Conservation (phyloP, 768 basidiomycete genomes). For the Naganishia vishniacii region DNA sequence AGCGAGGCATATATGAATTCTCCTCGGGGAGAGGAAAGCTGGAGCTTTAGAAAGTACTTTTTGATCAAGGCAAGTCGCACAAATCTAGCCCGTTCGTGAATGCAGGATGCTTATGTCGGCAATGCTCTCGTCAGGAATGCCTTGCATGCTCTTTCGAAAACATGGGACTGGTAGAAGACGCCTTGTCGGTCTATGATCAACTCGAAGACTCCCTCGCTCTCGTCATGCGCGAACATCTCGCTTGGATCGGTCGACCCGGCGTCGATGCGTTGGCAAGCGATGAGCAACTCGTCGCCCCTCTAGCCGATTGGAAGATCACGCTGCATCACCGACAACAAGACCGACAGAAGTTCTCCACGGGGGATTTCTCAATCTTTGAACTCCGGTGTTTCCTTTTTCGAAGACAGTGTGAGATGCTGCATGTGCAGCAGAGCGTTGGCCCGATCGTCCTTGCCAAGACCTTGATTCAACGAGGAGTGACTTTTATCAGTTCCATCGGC, state of each 20-base stretch:
- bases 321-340: conserved; percentile 33
- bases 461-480: conserved; percentile 55
- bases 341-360: not conserved
- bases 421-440: not conserved
- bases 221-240: conserved; percentile 18
- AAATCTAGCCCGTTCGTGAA: not conserved
- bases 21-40: conserved; percentile 60
- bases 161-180: conserved; percentile 82
- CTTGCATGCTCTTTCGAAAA: conserved; percentile 86
- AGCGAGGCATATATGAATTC: conserved; percentile 83
- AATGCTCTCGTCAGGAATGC: conserved; percentile 66
- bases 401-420: conserved; percentile 5
- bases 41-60: conserved; percentile 98
- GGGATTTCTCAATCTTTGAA: conserved; percentile 19
- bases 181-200: conserved; percentile 80
- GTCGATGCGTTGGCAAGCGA: not conserved
- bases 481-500: conserved; percentile 73
- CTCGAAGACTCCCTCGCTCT: conserved; percentile 72
- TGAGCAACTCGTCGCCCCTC: conserved; percentile 4
- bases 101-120: too few species aligned
- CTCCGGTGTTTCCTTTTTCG: conserved; percentile 16
- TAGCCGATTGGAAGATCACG: not conserved
- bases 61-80: conserved; percentile 68
- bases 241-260: conserved; percentile 22
- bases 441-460: not conserved